Conservation (phyloP, 2,329 filamentous ascomycete genomes). For the Clonostachys rosea region DNA sequence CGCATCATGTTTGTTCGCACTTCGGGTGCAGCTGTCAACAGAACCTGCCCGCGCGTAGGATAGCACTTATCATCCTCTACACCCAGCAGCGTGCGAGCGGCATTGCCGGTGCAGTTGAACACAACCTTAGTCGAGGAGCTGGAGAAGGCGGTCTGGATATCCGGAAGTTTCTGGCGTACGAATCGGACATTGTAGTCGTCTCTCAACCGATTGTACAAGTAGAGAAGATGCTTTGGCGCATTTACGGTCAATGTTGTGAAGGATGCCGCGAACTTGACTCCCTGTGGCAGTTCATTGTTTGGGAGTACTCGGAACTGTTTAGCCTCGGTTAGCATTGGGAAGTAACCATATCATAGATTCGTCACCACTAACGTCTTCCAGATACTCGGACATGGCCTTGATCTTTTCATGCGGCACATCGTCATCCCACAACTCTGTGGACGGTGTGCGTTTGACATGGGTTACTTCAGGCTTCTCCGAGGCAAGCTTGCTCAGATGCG, state of each 20-base stretch:
- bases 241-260: conserved; percentile 27
- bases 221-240: conserved; percentile 22
- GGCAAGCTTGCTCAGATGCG: conserved; percentile 25
- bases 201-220: conserved; percentile 10
- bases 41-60: conserved; percentile 32
- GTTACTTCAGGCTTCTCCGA: conserved; percentile 16
- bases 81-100: conserved; percentile 22
- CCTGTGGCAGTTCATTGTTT: conserved; percentile 12
- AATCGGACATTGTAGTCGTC: conserved; percentile 15
- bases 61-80: conserved; percentile 30
- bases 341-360: conserved; percentile 13
- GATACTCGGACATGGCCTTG: conserved; percentile 29
- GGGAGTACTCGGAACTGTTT: conserved; percentile 21
- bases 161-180: conserved; percentile 11
- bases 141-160: conserved; percentile 10
- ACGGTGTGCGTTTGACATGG: conserved; percentile 27
- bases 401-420: conserved; percentile 31
- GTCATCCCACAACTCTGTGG: conserved; percentile 34
- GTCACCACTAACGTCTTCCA: conserved; percentile 27
- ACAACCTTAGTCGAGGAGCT: conserved; percentile 16
- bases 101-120: conserved; percentile 28
- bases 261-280: conserved; percentile 17
- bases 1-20: conserved; percentile 29
- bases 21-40: conserved; percentile 23
- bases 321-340: background rate